phyloP scores from a whole-genome alignment of 2,329 filamentous ascomycete genomes.

The Emericellopsis atlantica region DNA sequence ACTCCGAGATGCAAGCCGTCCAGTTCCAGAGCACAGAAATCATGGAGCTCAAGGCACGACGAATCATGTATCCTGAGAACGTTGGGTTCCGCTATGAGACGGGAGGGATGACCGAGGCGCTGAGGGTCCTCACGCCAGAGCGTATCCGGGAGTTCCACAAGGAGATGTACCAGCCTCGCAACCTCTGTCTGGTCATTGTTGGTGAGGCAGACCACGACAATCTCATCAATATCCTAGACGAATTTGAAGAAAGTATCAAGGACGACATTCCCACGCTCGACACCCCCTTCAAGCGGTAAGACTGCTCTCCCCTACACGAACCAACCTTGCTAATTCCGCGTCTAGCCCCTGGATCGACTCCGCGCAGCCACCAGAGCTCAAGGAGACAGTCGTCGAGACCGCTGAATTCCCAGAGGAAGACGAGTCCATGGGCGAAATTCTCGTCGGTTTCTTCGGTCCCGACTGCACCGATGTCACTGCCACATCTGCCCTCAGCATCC shows the following conservation, averaged over 20 bases:
- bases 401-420: slow-evolving; percentile 95
- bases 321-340: background rate
- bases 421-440: slow-evolving; percentile 80
- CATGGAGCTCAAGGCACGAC: slow-evolving; percentile 73
- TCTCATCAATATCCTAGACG: slow-evolving; percentile 68
- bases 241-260: slow-evolving; percentile 79
- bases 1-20: slow-evolving; percentile 96
- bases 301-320: background rate
- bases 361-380: slow-evolving; percentile 58
- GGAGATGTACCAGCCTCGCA: slow-evolving; percentile 97
- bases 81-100: slow-evolving; percentile 95
- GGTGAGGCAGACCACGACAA: slow-evolving; percentile 79
- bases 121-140: slow-evolving; percentile 75
- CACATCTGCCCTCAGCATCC: slow-evolving; percentile 62
- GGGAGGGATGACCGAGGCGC: slow-evolving; percentile 89
- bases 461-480: slow-evolving; percentile 58
- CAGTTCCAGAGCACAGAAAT: slow-evolving; percentile 76
- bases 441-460: slow-evolving; percentile 79
- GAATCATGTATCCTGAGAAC: slow-evolving; percentile 74
- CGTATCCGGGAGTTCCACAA: slow-evolving; percentile 90
- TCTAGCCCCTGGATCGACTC: slow-evolving; percentile 77
- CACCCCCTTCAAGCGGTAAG: slow-evolving; percentile 58
- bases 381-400: slow-evolving; percentile 59
- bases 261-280: slow-evolving; percentile 66
- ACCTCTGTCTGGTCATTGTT: slow-evolving; percentile 82